These are phyloP conservation scores for Hemisphaericaspora lyxosophila DNA, from an alignment of 1,139 yeast genomes.

Conservation along the genomic window DNA sequence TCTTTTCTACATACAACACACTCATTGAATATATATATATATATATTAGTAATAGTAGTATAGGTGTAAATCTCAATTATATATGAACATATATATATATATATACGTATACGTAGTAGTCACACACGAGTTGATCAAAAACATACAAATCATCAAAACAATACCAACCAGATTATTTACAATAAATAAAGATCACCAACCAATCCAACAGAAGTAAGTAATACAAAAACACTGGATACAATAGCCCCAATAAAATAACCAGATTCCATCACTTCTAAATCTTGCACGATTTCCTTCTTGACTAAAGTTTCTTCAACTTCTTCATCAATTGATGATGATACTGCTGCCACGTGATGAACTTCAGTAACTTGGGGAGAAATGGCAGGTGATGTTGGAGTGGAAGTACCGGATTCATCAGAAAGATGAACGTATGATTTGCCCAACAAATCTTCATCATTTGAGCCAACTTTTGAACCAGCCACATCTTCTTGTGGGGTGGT, in stretches of 20 bases:
- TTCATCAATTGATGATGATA: conserved; percentile 12
- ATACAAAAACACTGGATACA: conserved; percentile 43
- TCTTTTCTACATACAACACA: too few species aligned
- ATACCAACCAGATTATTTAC: conserved; percentile 9
- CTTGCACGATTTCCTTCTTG: conserved; percentile 39
- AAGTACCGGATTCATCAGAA: conserved; percentile 39
- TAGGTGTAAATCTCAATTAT: too few species aligned
- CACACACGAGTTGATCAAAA: neutral
- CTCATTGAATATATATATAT: too few species aligned
- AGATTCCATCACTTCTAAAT: conserved; percentile 29
- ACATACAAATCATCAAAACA: neutral
- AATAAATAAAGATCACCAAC: conserved; percentile 45
- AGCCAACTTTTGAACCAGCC: conserved; percentile 9
- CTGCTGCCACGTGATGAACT: conserved; percentile 8
- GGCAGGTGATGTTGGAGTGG: conserved; percentile 20
- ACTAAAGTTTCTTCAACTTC: conserved; percentile 43
- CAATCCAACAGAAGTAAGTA: conserved; percentile 47
- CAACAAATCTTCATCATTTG: conserved; percentile 37
- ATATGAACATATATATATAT: neutral
- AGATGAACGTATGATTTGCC: conserved; percentile 53
- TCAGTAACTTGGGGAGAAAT: conserved; percentile 11
- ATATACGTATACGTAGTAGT: neutral
- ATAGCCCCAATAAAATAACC: conserved; percentile 37
- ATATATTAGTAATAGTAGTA: too few species aligned
- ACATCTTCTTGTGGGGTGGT: conserved; percentile 11